These are phyloP conservation scores for Cladosporium colombiae DNA, from an alignment of 2,329 filamentous ascomycete genomes.

Conservation along the genomic window DNA sequence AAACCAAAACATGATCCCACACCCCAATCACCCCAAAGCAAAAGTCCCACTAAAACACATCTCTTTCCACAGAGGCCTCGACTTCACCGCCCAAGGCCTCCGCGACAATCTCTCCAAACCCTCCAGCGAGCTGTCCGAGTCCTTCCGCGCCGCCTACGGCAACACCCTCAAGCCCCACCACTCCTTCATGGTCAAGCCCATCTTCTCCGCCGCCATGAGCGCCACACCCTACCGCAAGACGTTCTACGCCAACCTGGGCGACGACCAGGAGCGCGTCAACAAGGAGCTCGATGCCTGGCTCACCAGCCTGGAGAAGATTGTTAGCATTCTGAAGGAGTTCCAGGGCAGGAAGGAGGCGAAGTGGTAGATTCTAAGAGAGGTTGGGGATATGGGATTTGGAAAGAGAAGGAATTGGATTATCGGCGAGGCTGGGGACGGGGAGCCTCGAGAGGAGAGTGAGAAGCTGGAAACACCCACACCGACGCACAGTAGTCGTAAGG, in stretches of 20 bases:
- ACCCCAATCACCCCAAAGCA: not conserved
- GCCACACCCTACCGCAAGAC: slow-evolving; percentile 90
- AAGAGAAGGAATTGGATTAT: not conserved
- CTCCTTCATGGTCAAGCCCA: slow-evolving; percentile 82
- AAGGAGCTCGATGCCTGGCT: slow-evolving; percentile 71
- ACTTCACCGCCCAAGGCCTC: slow-evolving; percentile 88
- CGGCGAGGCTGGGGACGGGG: not conserved
- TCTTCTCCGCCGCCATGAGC: slow-evolving; percentile 91
- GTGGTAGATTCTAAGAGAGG: slow-evolving; percentile 29
- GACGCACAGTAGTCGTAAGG: not conserved
- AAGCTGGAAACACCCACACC: not conserved
- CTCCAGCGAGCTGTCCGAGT: slow-evolving; percentile 74
- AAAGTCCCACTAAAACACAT: not conserved
- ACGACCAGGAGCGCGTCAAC: slow-evolving; percentile 62
- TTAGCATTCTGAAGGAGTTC: slow-evolving; percentile 73
- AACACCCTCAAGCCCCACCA: slow-evolving; percentile 90
- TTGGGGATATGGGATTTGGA: not conserved
- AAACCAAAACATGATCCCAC: not conserved
- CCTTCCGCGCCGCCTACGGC: slow-evolving; percentile 84
- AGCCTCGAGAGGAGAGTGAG: not conserved
- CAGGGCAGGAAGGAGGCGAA: slow-evolving; percentile 53
- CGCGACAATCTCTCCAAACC: slow-evolving; percentile 71
- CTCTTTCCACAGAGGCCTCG: slow-evolving; percentile 67
- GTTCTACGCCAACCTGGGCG: slow-evolving; percentile 86
- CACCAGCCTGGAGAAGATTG: slow-evolving; percentile 72